Evolutionary conservation across 805 yeast species (phyloP), one percentile per base, ranked within the genome.

Genomic region (Komagataella mondaviorum): DNA sequence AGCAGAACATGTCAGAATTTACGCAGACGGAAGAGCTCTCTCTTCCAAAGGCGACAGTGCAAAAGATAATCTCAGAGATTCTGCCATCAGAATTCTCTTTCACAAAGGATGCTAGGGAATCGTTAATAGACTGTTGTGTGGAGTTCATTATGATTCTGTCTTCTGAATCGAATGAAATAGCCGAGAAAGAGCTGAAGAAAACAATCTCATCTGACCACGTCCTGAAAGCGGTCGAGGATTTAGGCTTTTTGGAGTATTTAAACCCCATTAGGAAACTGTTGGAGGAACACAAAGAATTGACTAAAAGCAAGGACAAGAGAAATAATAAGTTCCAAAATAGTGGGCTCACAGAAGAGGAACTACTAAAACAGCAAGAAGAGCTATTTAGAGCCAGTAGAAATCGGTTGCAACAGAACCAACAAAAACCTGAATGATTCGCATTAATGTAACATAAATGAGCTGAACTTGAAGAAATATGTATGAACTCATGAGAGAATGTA

Each of bases 151-250:
- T 93, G 95, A 88, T 91, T 53, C 71, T 91, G 46, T 85, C 96
- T 8, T 88, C 96, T 2, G 96, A 89, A 68, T 84, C 91, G 52
- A 90, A 91, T 60, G 98, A 93, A 55, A 89, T 93, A 57, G 98
- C 98, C 1, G 98, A 93, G 59, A 85, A 85, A 59, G 99, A 93
- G 63, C 81, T 95, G 51, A 93, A 93, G 66, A 93, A 93, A 67
- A 93, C 99, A 2, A 93, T 93, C 47, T 95, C 96, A 0, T 85
- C 96, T 1, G 99, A 93, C 64, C 99, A 93, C 63, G 97, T 93
- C 44, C 76, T 91, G 55, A 85, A 83, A 60, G 97, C 98, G 0
- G 70, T 93, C 47, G 82, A 79, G 55, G 96, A 86, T 60, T 72
- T 93, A 51, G 99, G 96, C 23, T 93, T 88, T 65, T 76, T 75